Evolutionary conservation across 495 filamentous ascomycete species (phyloP).

Genomic region (Aspergillus haitiensis): DNA sequence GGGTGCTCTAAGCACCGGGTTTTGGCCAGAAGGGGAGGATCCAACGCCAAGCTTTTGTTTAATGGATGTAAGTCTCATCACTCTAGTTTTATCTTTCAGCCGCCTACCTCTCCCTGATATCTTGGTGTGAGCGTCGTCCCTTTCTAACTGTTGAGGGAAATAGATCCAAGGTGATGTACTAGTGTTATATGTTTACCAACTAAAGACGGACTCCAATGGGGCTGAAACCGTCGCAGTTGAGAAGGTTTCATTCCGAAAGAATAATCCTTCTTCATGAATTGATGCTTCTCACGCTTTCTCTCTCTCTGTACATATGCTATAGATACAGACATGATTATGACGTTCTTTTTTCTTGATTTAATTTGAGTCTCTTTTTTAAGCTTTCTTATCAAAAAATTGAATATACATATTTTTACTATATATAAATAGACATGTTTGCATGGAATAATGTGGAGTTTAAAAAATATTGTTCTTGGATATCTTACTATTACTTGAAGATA

Average conservation of each 20-base stretch:
- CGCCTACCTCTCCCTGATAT: neutral
- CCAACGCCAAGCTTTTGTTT: slow-evolving; percentile 93
- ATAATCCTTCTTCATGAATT: slow-evolving; percentile 43
- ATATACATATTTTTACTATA: neutral
- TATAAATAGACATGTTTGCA: neutral
- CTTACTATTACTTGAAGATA: too few relatives aligned
- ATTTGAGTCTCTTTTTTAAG: neutral
- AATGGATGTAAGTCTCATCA: slow-evolving; percentile 82
- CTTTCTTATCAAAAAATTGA: neutral
- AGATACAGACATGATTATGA: slow-evolving; percentile 27
- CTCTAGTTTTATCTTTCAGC: neutral
- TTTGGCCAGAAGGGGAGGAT: slow-evolving; percentile 71
- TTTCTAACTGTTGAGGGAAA: too few relatives aligned
- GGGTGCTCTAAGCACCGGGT: slow-evolving; percentile 75
- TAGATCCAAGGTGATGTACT: slow-evolving; percentile 97
- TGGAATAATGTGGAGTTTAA: too few relatives aligned
- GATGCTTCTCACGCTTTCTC: slow-evolving; percentile 18
- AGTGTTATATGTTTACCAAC: slow-evolving; percentile 95
- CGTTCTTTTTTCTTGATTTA: slow-evolving; percentile 2
- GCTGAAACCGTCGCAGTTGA: slow-evolving; percentile 92
- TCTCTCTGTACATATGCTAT: slow-evolving; percentile 38
- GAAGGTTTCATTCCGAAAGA: slow-evolving; percentile 96
- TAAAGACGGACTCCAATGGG: slow-evolving; percentile 85
- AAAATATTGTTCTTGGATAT: too few relatives aligned
- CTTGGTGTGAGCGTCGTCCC: neutral